Evolutionary conservation across 2,329 filamentous ascomycete species (phyloP), one percentile per base, ranked within the genome.

Genomic region (Fusarium illudens): DNA sequence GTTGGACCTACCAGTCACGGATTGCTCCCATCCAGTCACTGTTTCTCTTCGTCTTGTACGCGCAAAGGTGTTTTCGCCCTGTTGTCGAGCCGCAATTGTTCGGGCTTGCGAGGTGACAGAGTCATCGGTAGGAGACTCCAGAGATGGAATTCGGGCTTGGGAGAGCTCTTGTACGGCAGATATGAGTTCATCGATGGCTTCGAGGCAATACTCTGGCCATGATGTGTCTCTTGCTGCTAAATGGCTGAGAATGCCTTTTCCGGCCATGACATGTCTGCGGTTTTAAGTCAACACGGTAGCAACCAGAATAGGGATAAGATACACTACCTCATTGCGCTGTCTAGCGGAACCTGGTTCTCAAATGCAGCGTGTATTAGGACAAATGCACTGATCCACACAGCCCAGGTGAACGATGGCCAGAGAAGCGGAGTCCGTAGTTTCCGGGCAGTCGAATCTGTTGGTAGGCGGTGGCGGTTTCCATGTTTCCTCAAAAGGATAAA

Each of bases 341-440:
- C 59, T 0, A 78, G 62, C 0, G 80, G 76, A 4, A 84, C 72
- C 30, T 84, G 79, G 1, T 77, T 77, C 62, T 83, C 81, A 63
- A 81, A 82, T 0, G 82, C 83, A 4, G 84, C 84, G 53, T 84
- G 83, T 4, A 84, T 80, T 4, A 86, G 70, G 19, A 86, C 81
- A 36, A 86, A 83, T 1, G 82, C 82, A 59, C 83, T 84, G 66
- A 86, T 86, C 84, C 84, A 86, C 0, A 83, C 77, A 2, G 80
- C 81, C 84, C 84, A 86, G 0, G 84, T 86, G 36, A 84, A 84
- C 0, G 83, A 84, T 3, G 83, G 83, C 82, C 84, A 85, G 0
- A 83, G 72, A 22, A 86, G 71, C 0, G 81, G 79, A 7, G 69
- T 55, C 0, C 37, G 48, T 0, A 76, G 57, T 5, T 58, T 59